Percentiles rank a stretch among this genome's conserved stretches.
phyloP scores from a whole-genome alignment of 805 yeast genomes.

The Starmerella davenportii region DNA sequence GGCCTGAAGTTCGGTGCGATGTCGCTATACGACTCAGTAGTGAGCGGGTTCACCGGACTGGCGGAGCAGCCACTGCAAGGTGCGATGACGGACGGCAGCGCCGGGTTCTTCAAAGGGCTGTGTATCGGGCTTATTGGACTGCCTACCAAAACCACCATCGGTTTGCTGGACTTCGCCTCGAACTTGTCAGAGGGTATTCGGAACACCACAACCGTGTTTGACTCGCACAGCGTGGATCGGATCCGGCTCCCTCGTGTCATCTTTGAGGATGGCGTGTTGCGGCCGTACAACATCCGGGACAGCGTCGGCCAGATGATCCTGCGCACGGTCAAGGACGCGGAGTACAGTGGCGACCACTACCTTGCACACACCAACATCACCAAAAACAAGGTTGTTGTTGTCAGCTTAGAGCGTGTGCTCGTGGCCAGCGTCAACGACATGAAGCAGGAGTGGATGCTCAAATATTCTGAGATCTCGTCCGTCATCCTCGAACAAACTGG shows the following conservation, averaged over 20 bases:
- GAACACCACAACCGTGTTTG: conserved; percentile 73
- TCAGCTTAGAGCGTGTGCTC: conserved; percentile 53
- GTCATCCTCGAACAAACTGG: conserved; percentile 70
- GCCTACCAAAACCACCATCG: conserved; percentile 94
- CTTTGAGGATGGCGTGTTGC: conserved; percentile 50
- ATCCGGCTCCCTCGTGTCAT: conserved; percentile 71
- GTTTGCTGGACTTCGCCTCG: conserved; percentile 78
- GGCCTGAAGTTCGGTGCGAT: conserved; percentile 76
- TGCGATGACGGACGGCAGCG: conserved; percentile 70
- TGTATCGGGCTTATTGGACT: conserved; percentile 91
- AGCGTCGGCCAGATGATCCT: conserved; percentile 92
- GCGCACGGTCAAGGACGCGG: conserved; percentile 67
- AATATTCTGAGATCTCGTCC: conserved; percentile 45
- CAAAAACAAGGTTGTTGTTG: conserved; percentile 55
- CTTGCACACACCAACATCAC: conserved; percentile 78
- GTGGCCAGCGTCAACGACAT: conserved; percentile 45
- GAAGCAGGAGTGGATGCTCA: conserved; percentile 53
- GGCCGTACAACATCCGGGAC: conserved; percentile 60
- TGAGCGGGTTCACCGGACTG: conserved; percentile 78
- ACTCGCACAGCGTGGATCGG: conserved; percentile 49
- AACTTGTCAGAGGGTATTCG: conserved; percentile 87
- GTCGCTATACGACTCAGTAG: conserved; percentile 67
- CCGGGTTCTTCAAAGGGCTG: conserved; percentile 81
- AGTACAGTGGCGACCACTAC: conserved; percentile 51
- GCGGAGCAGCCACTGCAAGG: conserved; percentile 87